Evolutionary conservation across 192 early-diverging fungal species (phyloP).

Genomic region (Linnemannia schmuckeri): DNA sequence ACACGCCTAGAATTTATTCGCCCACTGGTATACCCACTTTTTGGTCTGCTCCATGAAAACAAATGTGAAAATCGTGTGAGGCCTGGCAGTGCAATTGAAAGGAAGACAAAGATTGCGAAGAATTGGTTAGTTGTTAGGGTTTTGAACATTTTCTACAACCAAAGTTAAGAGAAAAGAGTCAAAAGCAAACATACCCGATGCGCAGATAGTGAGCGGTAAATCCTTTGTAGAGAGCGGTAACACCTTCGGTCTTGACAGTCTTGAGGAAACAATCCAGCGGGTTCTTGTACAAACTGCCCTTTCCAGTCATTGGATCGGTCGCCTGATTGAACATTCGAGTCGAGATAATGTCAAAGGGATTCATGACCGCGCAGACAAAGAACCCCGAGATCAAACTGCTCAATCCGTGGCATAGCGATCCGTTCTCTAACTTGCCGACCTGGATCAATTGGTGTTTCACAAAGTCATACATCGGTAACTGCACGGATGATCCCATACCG

Average conservation of each 20-base stretch:
- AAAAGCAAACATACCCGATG: constrained; percentile 73
- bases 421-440: constrained; percentile 69
- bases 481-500: constrained; percentile 89
- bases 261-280: constrained; percentile 90
- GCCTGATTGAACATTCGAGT: constrained; percentile 96
- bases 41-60: constrained; percentile 55
- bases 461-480: constrained; percentile 91
- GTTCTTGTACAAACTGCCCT: constrained; percentile 80
- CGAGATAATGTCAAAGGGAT: constrained; percentile 95
- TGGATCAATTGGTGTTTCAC: constrained; percentile 75
- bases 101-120: background rate
- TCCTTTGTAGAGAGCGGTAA: constrained; percentile 91
- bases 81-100: background rate
- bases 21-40: constrained; percentile 17
- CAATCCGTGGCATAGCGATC: constrained; percentile 77
- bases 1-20: background rate
- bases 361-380: constrained; percentile 92
- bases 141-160: background rate
- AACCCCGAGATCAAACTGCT: constrained; percentile 86
- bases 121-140: background rate
- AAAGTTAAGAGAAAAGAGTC: background rate
- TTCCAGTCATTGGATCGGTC: constrained; percentile 33
- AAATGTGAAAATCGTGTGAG: constrained; percentile 41
- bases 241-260: constrained; percentile 85
- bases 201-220: constrained; percentile 92